Evolutionary conservation across 2,329 filamentous ascomycete species (phyloP), one percentile per base, ranked within the genome.

Genomic region (Thielaviopsis ethacetica): DNA sequence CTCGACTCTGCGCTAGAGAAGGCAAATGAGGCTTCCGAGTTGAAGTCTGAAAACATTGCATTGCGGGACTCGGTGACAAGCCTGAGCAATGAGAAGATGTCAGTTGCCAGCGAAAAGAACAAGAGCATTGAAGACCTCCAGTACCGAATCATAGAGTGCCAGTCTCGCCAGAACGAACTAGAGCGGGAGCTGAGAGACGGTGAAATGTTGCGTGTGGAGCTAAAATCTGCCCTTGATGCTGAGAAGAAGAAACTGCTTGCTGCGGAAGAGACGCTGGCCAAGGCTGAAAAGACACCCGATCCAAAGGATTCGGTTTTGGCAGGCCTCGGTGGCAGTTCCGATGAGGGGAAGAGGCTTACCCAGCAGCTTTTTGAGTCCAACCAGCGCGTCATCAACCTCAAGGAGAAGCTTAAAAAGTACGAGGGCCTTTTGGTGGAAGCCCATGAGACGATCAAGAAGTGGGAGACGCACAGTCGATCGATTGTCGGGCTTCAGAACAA

Each of bases 381-480:
- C 47, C 62, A 62, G 52, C 52, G 62, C 26, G 58, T 63, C n/a
- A 55, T 60, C 41, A 61, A 62, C 51, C 56, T 63, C 17, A 59
- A 60, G 53, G 41, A 55, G 1, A 62, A 59, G 19, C 49, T 63
- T 17, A 60, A 61, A 19, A 59, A 56, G 15, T 59, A 60, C 26
- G 62, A 63, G 50, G 17, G 34, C 44, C 22, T 54, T 7, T 51
- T 57, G 15, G 50, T 57, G 9, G 57, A 62, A 9, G 52, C 60
- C 12, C 52, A 58, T 2, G 34, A 61, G 5, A 54, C 49, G 5
- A 51, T 63, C 34, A 55, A 53, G 41, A 54, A 59, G n/a, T 63
- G 62, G 62, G 44, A 51, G 12, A 60, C 38, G 10, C 58, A 62
- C 30, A 47, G 53, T 12, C 47, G 56, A n/a, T 51, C 53, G 17